Conservation (phyloP, 352 stramenopile genomes). For the Phytophthora foliorum region DNA sequence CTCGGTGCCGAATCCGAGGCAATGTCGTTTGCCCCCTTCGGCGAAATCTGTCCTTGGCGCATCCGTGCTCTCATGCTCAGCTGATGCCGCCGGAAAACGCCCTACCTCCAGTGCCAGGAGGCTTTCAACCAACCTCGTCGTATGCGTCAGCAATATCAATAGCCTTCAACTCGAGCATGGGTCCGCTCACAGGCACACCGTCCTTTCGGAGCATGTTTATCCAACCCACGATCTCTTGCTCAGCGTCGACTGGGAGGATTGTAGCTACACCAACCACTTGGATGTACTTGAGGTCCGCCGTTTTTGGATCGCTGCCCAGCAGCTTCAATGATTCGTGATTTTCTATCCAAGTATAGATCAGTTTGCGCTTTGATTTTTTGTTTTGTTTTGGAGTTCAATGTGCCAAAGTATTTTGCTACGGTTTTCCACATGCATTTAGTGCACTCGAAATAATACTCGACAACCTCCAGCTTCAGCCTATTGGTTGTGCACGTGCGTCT, state of each 20-base stretch:
- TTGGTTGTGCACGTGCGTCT: too few species aligned
- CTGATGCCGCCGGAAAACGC: neutral
- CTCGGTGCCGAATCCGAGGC: too few species aligned
- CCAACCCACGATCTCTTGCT: neutral
- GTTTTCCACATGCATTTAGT: too few species aligned
- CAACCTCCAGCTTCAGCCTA: too few species aligned
- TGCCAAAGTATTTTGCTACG: too few species aligned
- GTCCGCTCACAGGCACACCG: neutral
- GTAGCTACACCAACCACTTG: neutral
- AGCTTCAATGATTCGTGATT: too few species aligned
- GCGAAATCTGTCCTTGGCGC: neutral
- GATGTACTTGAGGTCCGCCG: neutral
- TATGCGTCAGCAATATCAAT: neutral
- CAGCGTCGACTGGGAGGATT: neutral
- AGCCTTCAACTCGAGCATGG: neutral
- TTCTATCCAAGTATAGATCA: too few species aligned
- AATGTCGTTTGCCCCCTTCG: neutral
- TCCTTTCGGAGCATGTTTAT: conserved; percentile 8
- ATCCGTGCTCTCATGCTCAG: conserved; percentile 3
- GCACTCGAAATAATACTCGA: too few species aligned
- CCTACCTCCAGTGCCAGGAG: conserved; percentile 1
- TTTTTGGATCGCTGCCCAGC: too few species aligned
- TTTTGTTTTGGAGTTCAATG: too few species aligned
- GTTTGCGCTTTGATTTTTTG: too few species aligned
- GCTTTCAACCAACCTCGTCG: neutral